These are phyloP conservation scores for Heliocybe sulcata DNA, from an alignment of 1,284 basidiomycete species.

Conservation along the genomic window DNA sequence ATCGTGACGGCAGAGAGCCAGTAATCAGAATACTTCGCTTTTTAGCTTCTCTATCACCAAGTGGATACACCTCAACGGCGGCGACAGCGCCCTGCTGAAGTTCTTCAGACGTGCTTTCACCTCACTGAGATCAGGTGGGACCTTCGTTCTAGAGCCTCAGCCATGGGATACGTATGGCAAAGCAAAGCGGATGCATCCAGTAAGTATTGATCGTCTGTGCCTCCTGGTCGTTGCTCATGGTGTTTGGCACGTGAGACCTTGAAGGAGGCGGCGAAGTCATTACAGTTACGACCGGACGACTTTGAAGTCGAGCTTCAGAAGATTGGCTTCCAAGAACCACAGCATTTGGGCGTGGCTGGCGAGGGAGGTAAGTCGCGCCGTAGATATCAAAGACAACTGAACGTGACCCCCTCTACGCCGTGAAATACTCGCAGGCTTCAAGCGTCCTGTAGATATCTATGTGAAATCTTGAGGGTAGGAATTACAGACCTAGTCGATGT, in stretches of 20 bases:
- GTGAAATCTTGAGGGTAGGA: conserved; percentile 16
- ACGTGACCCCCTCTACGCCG: neutral
- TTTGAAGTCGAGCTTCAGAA: conserved; percentile 47
- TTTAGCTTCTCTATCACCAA: conserved; percentile 74
- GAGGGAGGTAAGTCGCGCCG: conserved; percentile 39
- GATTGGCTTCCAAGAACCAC: conserved; percentile 52
- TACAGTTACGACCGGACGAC: conserved; percentile 53
- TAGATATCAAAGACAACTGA: neutral
- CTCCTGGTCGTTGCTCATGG: neutral
- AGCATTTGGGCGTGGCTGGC: conserved; percentile 47
- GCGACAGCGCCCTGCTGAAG: conserved; percentile 53
- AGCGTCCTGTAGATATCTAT: conserved; percentile 41
- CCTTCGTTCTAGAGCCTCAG: conserved; percentile 72
- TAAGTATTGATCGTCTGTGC: conserved; percentile 14
- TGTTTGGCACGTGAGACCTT: conserved; percentile 30
- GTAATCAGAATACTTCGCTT: neutral
- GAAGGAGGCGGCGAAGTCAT: conserved; percentile 45
- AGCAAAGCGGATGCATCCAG: conserved; percentile 59
- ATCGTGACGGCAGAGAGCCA: neutral
- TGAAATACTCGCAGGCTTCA: conserved; percentile 31
- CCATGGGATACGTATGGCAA: conserved; percentile 74
- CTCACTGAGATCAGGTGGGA: conserved; percentile 50
- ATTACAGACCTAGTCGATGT: too few relatives aligned
- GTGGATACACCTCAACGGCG: conserved; percentile 78
- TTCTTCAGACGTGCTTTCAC: conserved; percentile 60